These are phyloP conservation scores for Aureobasidium mangrovei DNA, from an alignment of 2,329 filamentous ascomycete species.

Conservation along the genomic window DNA sequence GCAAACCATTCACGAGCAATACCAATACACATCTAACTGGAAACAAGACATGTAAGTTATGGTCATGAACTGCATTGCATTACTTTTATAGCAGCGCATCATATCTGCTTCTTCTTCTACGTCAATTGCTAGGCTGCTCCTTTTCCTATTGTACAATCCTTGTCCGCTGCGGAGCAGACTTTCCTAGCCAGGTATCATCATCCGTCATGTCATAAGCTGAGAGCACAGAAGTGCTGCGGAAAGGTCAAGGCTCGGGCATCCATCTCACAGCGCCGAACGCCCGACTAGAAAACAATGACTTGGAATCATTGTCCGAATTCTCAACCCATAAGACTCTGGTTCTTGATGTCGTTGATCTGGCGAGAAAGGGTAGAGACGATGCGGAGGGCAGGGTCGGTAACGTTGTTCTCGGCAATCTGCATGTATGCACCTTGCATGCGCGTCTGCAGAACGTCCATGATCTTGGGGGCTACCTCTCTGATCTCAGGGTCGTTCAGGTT, in stretches of 20 bases:
- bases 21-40: too few species aligned
- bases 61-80: not conserved
- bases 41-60: not conserved
- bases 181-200: not conserved
- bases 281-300: not conserved
- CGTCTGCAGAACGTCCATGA: slow-evolving; percentile 51
- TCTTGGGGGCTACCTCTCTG: slow-evolving; percentile 47
- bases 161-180: not conserved
- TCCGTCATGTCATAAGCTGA: not conserved
- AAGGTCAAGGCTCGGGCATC: not conserved
- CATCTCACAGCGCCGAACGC: not conserved
- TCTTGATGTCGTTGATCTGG: slow-evolving; percentile 22
- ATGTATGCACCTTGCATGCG: slow-evolving; percentile 51
- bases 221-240: not conserved
- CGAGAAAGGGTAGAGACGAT: slow-evolving; percentile 23
- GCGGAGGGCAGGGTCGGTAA: slow-evolving; percentile 39
- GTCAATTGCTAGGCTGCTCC: not conserved
- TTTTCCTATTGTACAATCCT: not conserved
- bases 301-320: not conserved
- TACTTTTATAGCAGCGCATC: not conserved
- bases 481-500: slow-evolving; percentile 44
- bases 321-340: not conserved
- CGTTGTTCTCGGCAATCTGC: slow-evolving; percentile 43
- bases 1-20: too few species aligned
- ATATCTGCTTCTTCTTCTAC: not conserved